Conservation (phyloP, 352 stramenopile species). For the Globisporangium orthogonon region DNA sequence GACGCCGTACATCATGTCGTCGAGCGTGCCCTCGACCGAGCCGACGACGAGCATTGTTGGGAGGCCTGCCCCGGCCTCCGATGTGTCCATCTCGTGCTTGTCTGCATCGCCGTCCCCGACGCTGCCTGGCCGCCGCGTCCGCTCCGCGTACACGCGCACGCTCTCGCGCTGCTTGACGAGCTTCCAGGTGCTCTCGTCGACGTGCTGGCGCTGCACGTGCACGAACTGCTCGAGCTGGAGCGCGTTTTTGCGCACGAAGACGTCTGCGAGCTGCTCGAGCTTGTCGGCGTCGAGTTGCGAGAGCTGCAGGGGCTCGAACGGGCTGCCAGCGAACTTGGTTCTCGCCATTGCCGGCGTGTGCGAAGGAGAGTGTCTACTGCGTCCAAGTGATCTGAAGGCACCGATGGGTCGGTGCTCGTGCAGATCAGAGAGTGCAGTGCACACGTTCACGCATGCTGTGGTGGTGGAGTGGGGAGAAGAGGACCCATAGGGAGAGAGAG, state of each 20-base stretch:
- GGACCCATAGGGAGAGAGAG: no score
- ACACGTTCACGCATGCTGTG: no score
- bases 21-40: constrained; percentile 13
- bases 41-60: constrained; percentile 7
- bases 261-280: constrained; percentile 19
- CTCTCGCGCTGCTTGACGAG: constrained; percentile 28
- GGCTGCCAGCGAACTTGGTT: constrained; percentile 10
- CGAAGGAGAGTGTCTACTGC: no score
- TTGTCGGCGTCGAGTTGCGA: constrained; percentile 17
- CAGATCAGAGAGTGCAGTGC: no score
- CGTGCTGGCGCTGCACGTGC: constrained; percentile 10
- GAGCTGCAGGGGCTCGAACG: constrained; percentile 29
- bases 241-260: constrained; percentile 19
- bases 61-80: not conserved
- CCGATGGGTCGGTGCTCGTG: no score
- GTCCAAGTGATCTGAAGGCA: no score
- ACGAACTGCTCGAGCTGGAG: constrained; percentile 25
- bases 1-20: constrained; percentile 23
- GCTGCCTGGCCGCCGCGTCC: not conserved
- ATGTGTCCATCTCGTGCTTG: no score
- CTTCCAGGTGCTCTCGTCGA: constrained; percentile 25
- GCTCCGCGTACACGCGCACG: constrained; percentile 31
- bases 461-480: no score
- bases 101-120: no score
- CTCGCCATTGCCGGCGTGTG: not conserved